Conservation (phyloP, 192 early-diverging fungal genomes). For the Podila horticola region DNA sequence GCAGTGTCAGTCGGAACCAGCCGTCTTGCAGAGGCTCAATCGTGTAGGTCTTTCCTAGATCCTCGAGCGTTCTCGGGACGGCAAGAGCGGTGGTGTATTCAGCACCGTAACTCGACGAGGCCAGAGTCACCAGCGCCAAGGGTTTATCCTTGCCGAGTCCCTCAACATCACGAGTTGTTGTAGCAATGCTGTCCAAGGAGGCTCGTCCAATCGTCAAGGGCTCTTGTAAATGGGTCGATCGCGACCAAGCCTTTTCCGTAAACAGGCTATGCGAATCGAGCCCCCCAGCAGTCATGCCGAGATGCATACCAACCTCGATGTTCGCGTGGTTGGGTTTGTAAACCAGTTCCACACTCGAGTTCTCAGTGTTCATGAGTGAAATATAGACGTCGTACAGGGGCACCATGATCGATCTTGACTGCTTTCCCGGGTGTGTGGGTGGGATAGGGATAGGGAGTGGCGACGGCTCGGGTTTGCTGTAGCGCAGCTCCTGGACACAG, state of each 20-base stretch:
- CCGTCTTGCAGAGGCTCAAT: slow-evolving; percentile 14
- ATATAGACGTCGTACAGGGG: slow-evolving; percentile 33
- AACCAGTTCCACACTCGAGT: slow-evolving; percentile 26
- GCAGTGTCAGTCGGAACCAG: slow-evolving; percentile 24
- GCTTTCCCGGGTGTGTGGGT: not conserved
- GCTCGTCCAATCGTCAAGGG: not conserved
- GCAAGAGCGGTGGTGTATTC: not conserved
- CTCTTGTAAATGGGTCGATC: not conserved
- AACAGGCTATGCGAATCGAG: not conserved
- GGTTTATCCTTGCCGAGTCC: no score
- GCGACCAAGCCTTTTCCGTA: not conserved
- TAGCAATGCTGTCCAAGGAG: no score
- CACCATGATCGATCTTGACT: slow-evolving; percentile 26
- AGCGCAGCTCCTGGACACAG: slow-evolving; percentile 18
- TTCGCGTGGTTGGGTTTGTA: slow-evolving; percentile 16
- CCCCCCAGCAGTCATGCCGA: slow-evolving; percentile 17
- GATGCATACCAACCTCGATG: slow-evolving; percentile 30
- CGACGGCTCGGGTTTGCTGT: not conserved
- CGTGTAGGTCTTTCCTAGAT: not conserved
- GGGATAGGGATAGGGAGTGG: slow-evolving; percentile 8
- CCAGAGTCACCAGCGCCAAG: no score
- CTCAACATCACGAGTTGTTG: no score
- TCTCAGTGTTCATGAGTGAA: slow-evolving; percentile 3
- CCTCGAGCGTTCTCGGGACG: not conserved
- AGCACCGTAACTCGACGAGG: no score